A percentile compares a stretch with the other conserved stretches of the same genome.
phyloP scores from a whole-genome alignment of 495 filamentous ascomycete species.

The Entonaema liquescens region DNA sequence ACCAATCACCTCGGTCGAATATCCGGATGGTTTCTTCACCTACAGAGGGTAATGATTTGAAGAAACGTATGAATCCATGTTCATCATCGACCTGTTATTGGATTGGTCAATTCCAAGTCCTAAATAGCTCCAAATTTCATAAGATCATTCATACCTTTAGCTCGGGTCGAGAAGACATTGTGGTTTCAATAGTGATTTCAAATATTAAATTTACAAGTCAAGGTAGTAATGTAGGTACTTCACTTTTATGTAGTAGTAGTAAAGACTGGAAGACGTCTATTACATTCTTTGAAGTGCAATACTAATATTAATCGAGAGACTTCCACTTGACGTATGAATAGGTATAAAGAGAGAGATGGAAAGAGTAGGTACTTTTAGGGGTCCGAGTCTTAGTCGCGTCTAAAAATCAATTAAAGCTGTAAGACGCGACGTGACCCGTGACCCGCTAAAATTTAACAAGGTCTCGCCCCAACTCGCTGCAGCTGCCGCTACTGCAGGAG shows the following conservation, averaged over 20 bases:
- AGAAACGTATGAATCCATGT: constrained; percentile 93
- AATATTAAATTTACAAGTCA: not conserved
- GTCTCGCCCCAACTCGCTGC: not conserved
- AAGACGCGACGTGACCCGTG: constrained; percentile 1
- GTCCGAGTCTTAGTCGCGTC: constrained; percentile 5
- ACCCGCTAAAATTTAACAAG: constrained; percentile 5
- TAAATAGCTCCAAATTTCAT: not conserved
- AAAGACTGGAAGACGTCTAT: not conserved
- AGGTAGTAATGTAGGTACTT: not conserved
- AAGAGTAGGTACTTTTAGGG: not conserved
- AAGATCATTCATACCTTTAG: constrained; percentile 72
- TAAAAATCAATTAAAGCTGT: constrained; percentile 4
- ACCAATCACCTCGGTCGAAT: constrained; percentile 95
- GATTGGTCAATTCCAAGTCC: not conserved
- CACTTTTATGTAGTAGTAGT: not conserved
- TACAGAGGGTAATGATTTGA: constrained; percentile 75
- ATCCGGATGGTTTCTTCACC: constrained; percentile 81
- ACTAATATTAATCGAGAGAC: not conserved
- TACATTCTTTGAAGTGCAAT: constrained; percentile 2
- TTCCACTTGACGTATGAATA: not conserved
- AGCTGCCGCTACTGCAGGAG: not conserved
- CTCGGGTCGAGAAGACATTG: constrained; percentile 91
- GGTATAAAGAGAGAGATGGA: not conserved
- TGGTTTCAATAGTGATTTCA: constrained; percentile 59
- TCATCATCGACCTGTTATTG: constrained; percentile 87